Evolutionary conservation across 805 yeast genomes (phyloP).

Genomic region (Ogataea wickerhamii): DNA sequence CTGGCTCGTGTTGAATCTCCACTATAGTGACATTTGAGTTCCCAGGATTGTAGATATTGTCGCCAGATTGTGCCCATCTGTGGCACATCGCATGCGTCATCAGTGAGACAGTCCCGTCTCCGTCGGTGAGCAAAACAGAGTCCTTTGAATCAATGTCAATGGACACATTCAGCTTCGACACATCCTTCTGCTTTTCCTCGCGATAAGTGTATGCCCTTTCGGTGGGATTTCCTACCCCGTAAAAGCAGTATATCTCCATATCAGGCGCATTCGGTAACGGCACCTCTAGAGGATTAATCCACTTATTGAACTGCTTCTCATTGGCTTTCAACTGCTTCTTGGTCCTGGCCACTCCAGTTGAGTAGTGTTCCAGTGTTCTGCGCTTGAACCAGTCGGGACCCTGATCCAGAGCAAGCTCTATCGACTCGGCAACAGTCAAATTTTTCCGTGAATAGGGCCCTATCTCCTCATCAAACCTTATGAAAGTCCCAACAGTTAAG

Average conservation of each 20-base stretch:
- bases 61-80: slow-evolving; percentile 33
- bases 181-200: slow-evolving; percentile 54
- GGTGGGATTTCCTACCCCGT: slow-evolving; percentile 96
- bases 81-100: slow-evolving; percentile 89
- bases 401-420: slow-evolving; percentile 58
- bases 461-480: slow-evolving; percentile 51
- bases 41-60: slow-evolving; percentile 78
- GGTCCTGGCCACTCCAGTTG: slow-evolving; percentile 70
- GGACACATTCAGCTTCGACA: slow-evolving; percentile 58
- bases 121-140: slow-evolving; percentile 84
- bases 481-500: slow-evolving; percentile 66
- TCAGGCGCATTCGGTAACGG: slow-evolving; percentile 92
- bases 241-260: slow-evolving; percentile 81
- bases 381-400: slow-evolving; percentile 76
- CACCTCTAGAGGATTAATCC: slow-evolving; percentile 95
- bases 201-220: slow-evolving; percentile 88
- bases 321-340: slow-evolving; percentile 57
- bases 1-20: slow-evolving; percentile 92
- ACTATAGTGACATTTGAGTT: slow-evolving; percentile 69
- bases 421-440: slow-evolving; percentile 62
- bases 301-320: slow-evolving; percentile 68
- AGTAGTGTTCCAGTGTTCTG: slow-evolving; percentile 66
- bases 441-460: slow-evolving; percentile 46
- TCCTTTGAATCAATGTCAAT: slow-evolving; percentile 60
- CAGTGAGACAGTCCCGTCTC: slow-evolving; percentile 93